Evolutionary conservation across 176 grass and related monocot species (phyloP).

Genomic region (Aegilops tauschii): DNA sequence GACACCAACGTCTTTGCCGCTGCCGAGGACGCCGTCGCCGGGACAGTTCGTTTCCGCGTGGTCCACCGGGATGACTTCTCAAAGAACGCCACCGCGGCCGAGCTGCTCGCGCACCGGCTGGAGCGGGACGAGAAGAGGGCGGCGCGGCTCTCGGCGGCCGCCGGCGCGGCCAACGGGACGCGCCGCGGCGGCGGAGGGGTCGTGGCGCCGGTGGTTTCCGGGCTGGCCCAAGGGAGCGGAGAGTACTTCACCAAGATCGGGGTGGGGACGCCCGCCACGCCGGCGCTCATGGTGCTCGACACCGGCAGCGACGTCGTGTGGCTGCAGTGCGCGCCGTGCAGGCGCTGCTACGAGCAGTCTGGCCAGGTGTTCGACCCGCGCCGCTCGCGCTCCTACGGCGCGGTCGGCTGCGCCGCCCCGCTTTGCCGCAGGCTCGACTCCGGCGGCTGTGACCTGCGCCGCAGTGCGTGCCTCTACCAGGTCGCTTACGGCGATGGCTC

Average conservation of each 20-base stretch:
- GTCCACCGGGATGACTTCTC: constrained; percentile 56
- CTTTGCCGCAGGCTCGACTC: constrained; percentile 72
- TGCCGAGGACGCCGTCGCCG: neutral
- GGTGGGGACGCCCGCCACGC: constrained; percentile 69
- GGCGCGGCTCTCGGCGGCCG: constrained; percentile 19
- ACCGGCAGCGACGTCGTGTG: constrained; percentile 92
- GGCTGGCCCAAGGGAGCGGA: constrained; percentile 81
- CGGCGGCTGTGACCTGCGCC: constrained; percentile 75
- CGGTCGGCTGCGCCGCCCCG: constrained; percentile 50
- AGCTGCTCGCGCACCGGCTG: constrained; percentile 51
- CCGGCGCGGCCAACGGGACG: constrained; percentile 24
- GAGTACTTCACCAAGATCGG: constrained; percentile 95
- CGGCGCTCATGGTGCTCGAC: constrained; percentile 82
- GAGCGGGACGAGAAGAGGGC: constrained; percentile 33
- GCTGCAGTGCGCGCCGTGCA: constrained; percentile 88
- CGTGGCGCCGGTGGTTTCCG: constrained; percentile 62
- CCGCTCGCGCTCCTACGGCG: constrained; percentile 59
- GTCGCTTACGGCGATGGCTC: constrained; percentile 96
- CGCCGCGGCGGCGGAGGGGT: constrained; percentile 3
- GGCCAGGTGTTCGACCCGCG: constrained; percentile 75
- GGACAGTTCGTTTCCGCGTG: constrained; percentile 27
- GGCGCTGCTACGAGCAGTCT: constrained; percentile 83
- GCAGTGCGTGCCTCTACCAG: constrained; percentile 75
- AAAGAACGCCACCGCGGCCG: constrained; percentile 21
- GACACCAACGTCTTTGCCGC: neutral